These are phyloP conservation scores for Scedosporium apiospermum DNA, from an alignment of 2,329 filamentous ascomycete genomes.

Conservation along the genomic window DNA sequence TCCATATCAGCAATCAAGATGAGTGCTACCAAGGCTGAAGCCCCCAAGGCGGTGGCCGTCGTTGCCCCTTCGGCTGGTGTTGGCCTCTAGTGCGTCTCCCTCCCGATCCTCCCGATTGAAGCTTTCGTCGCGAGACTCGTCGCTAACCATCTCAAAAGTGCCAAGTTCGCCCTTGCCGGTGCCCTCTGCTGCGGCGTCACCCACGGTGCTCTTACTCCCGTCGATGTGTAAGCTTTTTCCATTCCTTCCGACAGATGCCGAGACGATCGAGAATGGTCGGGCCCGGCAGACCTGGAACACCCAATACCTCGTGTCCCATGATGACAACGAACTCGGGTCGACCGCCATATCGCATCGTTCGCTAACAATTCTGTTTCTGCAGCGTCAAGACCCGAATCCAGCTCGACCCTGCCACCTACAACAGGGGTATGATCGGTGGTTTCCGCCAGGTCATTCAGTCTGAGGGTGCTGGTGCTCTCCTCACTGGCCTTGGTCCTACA, in stretches of 20 bases:
- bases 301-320: background rate
- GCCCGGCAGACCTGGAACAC: background rate
- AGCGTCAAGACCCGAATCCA: conserved; percentile 96
- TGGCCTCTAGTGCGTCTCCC: conserved; percentile 5
- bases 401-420: conserved; percentile 83
- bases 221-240: conserved; percentile 86
- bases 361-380: conserved; percentile 11
- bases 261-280: background rate
- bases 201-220: conserved; percentile 91
- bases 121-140: background rate
- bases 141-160: conserved; percentile 25
- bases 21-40: background rate
- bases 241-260: background rate
- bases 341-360: background rate
- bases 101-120: background rate
- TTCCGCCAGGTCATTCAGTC: conserved; percentile 77
- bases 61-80: conserved; percentile 6
- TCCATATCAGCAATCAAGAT: background rate
- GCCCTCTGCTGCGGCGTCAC: conserved; percentile 97
- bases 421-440: conserved; percentile 75
- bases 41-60: background rate
- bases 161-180: conserved; percentile 92
- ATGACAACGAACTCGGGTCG: background rate
- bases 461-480: conserved; percentile 77
- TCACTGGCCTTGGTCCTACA: conserved; percentile 79